phyloP scores from a whole-genome alignment of 106 monocot genomes.

The Dendrobium nobile region DNA sequence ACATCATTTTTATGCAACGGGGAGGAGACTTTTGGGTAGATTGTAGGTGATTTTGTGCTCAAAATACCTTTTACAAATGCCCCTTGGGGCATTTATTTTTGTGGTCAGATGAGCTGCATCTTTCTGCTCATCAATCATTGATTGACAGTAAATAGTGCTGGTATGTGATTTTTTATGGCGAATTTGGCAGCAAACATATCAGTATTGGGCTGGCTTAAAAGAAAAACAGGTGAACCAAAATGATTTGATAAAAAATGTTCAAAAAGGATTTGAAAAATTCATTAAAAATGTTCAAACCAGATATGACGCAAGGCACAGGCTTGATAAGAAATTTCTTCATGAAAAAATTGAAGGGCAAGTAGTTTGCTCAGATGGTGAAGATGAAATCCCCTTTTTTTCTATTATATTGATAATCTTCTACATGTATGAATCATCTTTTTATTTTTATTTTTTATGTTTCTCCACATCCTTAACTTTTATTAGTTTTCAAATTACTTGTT shows the following conservation, averaged over 20 bases:
- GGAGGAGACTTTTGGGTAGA: too few relatives aligned
- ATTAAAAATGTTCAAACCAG: background rate
- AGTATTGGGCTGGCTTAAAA: too few relatives aligned
- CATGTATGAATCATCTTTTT: background rate
- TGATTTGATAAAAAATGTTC: background rate
- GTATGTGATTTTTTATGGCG: too few relatives aligned
- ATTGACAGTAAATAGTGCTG: too few relatives aligned
- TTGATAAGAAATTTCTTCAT: background rate
- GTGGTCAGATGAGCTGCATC: too few relatives aligned
- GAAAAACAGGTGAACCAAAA: too few relatives aligned
- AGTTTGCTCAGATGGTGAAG: background rate
- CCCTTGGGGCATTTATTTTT: too few relatives aligned
- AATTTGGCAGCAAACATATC: too few relatives aligned
- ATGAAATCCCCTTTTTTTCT: background rate
- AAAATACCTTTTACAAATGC: too few relatives aligned
- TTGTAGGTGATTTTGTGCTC: too few relatives aligned
- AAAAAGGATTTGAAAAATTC: background rate
- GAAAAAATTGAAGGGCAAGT: background rate
- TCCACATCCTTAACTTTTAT: background rate
- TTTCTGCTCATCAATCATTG: too few relatives aligned
- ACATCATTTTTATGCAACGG: too few relatives aligned
- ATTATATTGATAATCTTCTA: background rate
- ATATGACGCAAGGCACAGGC: background rate
- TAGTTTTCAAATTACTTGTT: background rate
- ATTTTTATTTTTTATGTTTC: background rate